Evolutionary conservation across 2,329 filamentous ascomycete species (phyloP).

Genomic region (Byssochlamys sp.): DNA sequence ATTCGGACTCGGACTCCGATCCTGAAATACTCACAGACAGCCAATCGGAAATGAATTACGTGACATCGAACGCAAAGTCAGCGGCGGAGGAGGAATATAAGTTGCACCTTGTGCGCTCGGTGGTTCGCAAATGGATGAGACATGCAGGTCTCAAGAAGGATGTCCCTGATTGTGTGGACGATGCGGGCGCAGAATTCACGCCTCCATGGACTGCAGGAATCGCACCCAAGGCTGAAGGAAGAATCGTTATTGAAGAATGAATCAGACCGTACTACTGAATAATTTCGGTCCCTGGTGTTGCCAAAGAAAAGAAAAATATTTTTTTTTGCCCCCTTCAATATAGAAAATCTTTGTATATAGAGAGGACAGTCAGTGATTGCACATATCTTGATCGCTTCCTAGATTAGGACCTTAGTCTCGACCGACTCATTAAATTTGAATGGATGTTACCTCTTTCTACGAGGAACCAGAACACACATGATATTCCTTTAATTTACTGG

Average conservation of each 20-base stretch:
- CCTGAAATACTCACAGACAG: conserved; percentile 30
- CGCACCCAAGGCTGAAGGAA: conserved; percentile 65
- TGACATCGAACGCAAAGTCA: conserved; percentile 28
- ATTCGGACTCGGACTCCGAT: conserved; percentile 35
- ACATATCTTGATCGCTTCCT: too few species aligned
- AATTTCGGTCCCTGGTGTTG: neutral
- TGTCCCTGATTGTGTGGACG: conserved; percentile 43
- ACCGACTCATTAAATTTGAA: too few species aligned
- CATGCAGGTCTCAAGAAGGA: conserved; percentile 52
- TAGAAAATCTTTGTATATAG: neutral
- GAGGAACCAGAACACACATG: too few species aligned
- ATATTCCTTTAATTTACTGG: too few species aligned
- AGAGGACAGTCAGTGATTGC: too few species aligned
- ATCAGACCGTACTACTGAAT: neutral
- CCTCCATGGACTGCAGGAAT: conserved; percentile 72
- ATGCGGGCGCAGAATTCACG: conserved; percentile 51
- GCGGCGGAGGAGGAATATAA: conserved; percentile 46
- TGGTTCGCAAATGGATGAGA: conserved; percentile 63
- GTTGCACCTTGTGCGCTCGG: conserved; percentile 57
- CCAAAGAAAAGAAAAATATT: neutral
- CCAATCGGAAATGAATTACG: conserved; percentile 24
- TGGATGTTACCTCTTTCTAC: too few species aligned
- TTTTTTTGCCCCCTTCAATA: neutral
- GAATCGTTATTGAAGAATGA: conserved; percentile 44
- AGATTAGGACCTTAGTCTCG: too few species aligned